Conservation (phyloP, 345 rosid genomes). For the Rhodamnia rubescens region DNA sequence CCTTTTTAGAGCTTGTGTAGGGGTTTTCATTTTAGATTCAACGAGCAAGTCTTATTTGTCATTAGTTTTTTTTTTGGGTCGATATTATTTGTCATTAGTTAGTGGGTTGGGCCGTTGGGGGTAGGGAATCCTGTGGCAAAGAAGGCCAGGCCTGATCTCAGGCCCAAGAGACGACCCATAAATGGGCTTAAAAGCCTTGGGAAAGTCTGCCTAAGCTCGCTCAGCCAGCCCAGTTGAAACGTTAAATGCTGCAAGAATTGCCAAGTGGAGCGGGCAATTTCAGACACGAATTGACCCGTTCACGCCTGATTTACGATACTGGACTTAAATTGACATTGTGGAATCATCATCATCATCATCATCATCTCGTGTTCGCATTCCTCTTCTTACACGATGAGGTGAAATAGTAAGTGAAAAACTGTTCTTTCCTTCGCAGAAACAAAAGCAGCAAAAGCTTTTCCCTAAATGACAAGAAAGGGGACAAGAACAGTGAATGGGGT, state of each 20-base stretch:
- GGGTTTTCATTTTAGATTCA: too few species aligned
- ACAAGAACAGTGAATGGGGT: neutral
- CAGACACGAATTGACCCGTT: neutral
- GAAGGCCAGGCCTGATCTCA: neutral
- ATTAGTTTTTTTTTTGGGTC: neutral
- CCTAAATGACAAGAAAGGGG: neutral
- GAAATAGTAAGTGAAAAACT: neutral
- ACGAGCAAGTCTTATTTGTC: neutral
- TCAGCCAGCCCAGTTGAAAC: neutral
- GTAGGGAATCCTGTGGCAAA: neutral
- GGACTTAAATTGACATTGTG: neutral
- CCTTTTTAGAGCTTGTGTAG: too few species aligned
- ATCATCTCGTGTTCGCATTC: neutral
- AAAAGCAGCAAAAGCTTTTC: neutral
- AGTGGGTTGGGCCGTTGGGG: neutral
- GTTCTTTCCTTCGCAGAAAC: neutral
- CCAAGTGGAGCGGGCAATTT: neutral
- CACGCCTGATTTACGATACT: neutral
- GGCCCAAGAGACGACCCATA: neutral
- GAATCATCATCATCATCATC: neutral
- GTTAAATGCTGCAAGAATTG: neutral
- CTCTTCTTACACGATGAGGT: neutral
- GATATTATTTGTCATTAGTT: neutral
- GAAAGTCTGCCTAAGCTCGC: neutral
- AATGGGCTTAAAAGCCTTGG: neutral